A percentile compares a stretch with the other conserved stretches of the same genome.
Conservation (phyloP, 352 stramenopile species). For the Phytophthora melonis region DNA sequence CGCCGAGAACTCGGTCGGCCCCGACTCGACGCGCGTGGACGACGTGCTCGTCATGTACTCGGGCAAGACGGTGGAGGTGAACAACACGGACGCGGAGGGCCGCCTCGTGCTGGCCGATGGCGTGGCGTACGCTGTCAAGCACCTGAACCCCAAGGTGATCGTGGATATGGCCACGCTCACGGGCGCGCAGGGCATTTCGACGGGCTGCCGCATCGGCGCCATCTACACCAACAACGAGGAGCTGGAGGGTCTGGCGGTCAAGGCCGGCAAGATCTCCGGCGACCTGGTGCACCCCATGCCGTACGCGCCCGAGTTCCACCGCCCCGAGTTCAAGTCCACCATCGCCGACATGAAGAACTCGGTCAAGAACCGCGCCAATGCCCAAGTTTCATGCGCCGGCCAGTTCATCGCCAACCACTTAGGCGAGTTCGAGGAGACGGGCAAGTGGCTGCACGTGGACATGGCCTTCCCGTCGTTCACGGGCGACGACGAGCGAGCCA, state of each 20-base stretch:
- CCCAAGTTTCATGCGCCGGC: slow-evolving; percentile 93
- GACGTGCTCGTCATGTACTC: slow-evolving; percentile 95
- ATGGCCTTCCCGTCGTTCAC: slow-evolving; percentile 93
- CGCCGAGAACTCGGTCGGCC: slow-evolving; percentile 95
- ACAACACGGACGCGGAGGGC: slow-evolving; percentile 97
- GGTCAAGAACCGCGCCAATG: slow-evolving; percentile 94
- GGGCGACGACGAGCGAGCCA: slow-evolving; percentile 85
- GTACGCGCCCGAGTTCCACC: slow-evolving; percentile 95
- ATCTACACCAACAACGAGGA: slow-evolving; percentile 93
- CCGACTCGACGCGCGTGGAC: slow-evolving; percentile 92
- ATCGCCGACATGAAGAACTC: slow-evolving; percentile 98
- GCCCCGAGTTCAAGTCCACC: slow-evolving; percentile 91
- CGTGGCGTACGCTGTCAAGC: slow-evolving; percentile 93
- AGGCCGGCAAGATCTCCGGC: slow-evolving; percentile 86
- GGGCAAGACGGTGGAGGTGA: slow-evolving; percentile 97
- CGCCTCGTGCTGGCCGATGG: slow-evolving; percentile 95
- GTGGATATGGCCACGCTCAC: slow-evolving; percentile 98
- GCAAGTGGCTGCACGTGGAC: slow-evolving; percentile 96
- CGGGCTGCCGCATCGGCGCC: slow-evolving; percentile 92
- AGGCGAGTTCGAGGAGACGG: slow-evolving; percentile 79
- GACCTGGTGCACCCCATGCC: slow-evolving; percentile 94
- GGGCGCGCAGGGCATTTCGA: slow-evolving; percentile 94
- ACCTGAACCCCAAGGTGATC: slow-evolving; percentile 91
- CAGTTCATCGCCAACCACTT: slow-evolving; percentile 97
- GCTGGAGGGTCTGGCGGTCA: slow-evolving; percentile 85